These are phyloP conservation scores for Rosa lucieae DNA, from an alignment of 306 rosid genomes.

Conservation along the genomic window DNA sequence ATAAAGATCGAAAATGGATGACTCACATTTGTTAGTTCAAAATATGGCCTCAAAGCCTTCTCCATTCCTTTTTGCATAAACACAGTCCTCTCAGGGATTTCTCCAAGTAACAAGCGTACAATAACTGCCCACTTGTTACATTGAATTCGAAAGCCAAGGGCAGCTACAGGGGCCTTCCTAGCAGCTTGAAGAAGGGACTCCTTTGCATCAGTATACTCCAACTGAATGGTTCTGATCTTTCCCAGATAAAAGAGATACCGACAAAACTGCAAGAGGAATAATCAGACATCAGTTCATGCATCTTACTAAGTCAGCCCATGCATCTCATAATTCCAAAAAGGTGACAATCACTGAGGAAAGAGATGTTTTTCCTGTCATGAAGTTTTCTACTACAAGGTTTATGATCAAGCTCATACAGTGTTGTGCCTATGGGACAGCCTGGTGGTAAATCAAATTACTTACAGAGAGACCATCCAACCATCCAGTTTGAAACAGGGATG, in stretches of 20 bases:
- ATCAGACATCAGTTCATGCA: constrained; percentile 15
- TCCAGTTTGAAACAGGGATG: background rate
- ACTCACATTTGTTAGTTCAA: constrained; percentile 96
- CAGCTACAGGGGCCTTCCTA: constrained; percentile 92
- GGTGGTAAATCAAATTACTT: background rate
- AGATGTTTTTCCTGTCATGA: background rate
- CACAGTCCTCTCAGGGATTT: constrained; percentile 96
- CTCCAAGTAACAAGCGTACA: constrained; percentile 90
- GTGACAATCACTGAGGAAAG: background rate
- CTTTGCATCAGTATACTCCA: constrained; percentile 98
- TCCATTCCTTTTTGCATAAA: constrained; percentile 97
- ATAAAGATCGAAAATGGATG: background rate
- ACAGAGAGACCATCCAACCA: background rate
- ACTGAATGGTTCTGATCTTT: constrained; percentile 89
- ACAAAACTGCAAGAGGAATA: constrained; percentile 61
- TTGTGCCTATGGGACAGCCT: background rate
- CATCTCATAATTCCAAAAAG: background rate
- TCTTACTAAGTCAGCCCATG: background rate
- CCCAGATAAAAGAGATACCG: constrained; percentile 95
- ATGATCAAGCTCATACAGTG: background rate
- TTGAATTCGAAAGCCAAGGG: constrained; percentile 91
- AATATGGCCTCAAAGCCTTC: constrained; percentile 87
- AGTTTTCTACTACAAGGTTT: background rate
- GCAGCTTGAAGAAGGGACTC: constrained; percentile 98
- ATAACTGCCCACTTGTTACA: constrained; percentile 99